Percentiles rank a stretch among this genome's conserved stretches.
phyloP scores from a whole-genome alignment of 352 stramenopile species.

The Phytophthora hibernalis region DNA sequence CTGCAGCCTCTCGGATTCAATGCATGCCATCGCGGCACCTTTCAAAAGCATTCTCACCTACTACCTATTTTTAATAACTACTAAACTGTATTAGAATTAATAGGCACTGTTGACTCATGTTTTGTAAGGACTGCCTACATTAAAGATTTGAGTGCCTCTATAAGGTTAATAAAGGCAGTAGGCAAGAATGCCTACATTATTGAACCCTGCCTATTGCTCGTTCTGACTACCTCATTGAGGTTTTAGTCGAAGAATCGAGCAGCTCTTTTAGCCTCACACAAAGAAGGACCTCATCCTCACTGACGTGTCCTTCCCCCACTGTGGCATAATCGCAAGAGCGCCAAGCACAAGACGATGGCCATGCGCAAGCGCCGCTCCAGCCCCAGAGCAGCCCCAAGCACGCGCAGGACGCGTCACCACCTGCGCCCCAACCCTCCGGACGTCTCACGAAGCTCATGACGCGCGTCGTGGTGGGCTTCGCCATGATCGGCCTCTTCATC shows the following conservation, averaged over 20 bases:
- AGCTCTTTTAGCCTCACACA: slow-evolving; percentile 4
- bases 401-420: slow-evolving; percentile 8
- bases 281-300: not conserved
- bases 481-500: slow-evolving; percentile 79
- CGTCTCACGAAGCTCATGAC: slow-evolving; percentile 73
- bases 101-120: too few species aligned
- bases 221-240: not conserved
- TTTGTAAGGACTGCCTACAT: too few species aligned
- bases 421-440: slow-evolving; percentile 34
- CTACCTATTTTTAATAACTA: too few species aligned
- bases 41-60: too few species aligned
- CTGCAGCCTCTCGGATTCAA: too few species aligned
- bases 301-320: slow-evolving; percentile 6
- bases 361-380: slow-evolving; percentile 59
- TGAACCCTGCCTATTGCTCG: not conserved
- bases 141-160: too few species aligned
- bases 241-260: not conserved
- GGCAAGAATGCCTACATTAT: too few species aligned
- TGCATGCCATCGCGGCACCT: too few species aligned
- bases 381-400: slow-evolving; percentile 25
- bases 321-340: slow-evolving; percentile 1
- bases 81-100: too few species aligned
- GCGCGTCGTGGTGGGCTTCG: slow-evolving; percentile 74
- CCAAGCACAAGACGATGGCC: slow-evolving; percentile 26
- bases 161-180: too few species aligned